These are phyloP conservation scores for Helianthus tuberosus DNA, from an alignment of 129 eudicot genomes.

Conservation along the genomic window DNA sequence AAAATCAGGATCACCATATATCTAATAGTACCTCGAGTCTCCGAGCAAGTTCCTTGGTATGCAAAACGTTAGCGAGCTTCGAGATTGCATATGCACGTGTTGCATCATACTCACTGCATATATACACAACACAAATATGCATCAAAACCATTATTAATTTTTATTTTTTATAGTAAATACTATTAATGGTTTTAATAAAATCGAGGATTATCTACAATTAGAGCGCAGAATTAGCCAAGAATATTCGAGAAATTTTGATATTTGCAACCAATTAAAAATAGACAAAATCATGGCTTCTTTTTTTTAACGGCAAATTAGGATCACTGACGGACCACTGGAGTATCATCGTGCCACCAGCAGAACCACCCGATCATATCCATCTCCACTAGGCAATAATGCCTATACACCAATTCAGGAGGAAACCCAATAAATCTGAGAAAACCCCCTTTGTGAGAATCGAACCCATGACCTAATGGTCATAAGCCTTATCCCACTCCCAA, in stretches of 20 bases:
- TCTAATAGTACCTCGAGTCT: constrained; percentile 46
- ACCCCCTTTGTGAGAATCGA: too few species aligned
- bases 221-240: constrained; percentile 8
- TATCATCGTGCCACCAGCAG: too few species aligned
- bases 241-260: constrained; percentile 1
- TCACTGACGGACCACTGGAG: too few species aligned
- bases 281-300: constrained; percentile 21
- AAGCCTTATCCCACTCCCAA: too few species aligned
- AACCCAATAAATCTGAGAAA: too few species aligned
- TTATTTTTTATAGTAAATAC: not conserved
- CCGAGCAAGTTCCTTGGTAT: constrained; percentile 87
- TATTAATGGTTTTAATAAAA: not conserved
- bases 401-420: too few species aligned
- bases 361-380: too few species aligned
- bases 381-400: too few species aligned
- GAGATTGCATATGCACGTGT: constrained; percentile 99
- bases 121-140: constrained; percentile 30
- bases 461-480: too few species aligned
- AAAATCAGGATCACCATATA: not conserved
- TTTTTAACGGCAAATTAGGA: too few species aligned
- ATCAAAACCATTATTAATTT: constrained; percentile 20
- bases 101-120: constrained; percentile 69
- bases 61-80: constrained; percentile 95
- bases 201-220: constrained; percentile 5
- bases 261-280: constrained; percentile 3